These are phyloP conservation scores for Pythium guiyangense DNA, from an alignment of 352 stramenopile genomes.

Conservation along the genomic window DNA sequence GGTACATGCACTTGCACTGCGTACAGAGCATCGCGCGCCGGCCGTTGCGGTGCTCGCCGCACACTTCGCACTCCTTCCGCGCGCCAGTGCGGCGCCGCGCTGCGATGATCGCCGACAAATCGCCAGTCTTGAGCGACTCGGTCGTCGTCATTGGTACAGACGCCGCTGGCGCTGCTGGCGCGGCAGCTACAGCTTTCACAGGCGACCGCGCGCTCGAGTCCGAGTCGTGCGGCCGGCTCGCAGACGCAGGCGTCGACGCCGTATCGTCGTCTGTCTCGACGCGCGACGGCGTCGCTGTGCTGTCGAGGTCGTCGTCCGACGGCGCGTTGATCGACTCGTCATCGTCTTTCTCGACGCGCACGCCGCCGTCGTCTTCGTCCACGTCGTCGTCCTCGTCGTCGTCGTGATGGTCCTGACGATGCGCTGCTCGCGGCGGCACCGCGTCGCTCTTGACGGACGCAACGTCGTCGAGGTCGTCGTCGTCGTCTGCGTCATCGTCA, in stretches of 20 bases:
- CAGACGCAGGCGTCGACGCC: neutral
- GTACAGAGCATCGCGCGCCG: slow-evolving; percentile 72
- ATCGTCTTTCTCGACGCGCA: slow-evolving; percentile 72
- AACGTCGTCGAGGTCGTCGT: slow-evolving; percentile 17
- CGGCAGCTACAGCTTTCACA: slow-evolving; percentile 4
- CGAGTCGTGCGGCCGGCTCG: slow-evolving; percentile 13
- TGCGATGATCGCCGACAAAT: slow-evolving; percentile 60
- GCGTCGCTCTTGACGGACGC: slow-evolving; percentile 9
- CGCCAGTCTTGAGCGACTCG: slow-evolving; percentile 39
- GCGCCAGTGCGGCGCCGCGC: slow-evolving; percentile 58
- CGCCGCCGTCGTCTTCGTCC: slow-evolving; percentile 48
- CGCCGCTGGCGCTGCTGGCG: slow-evolving; percentile 12
- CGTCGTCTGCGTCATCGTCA: slow-evolving; percentile 14
- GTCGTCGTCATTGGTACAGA: slow-evolving; percentile 2
- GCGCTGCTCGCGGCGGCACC: neutral
- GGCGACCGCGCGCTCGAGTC: slow-evolving; percentile 24
- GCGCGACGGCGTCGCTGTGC: slow-evolving; percentile 43
- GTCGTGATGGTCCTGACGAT: slow-evolving; percentile 20
- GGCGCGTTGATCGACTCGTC: slow-evolving; percentile 69
- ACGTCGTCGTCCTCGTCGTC: slow-evolving; percentile 23
- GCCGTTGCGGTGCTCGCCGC: slow-evolving; percentile 67
- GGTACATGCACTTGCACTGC: slow-evolving; percentile 82
- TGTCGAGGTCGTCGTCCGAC: slow-evolving; percentile 75
- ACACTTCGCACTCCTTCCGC: slow-evolving; percentile 71
- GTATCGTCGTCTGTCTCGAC: slow-evolving; percentile 46